Conservation (phyloP, 352 stramenopile genomes). For the Stramenopiles sp. region DNA sequence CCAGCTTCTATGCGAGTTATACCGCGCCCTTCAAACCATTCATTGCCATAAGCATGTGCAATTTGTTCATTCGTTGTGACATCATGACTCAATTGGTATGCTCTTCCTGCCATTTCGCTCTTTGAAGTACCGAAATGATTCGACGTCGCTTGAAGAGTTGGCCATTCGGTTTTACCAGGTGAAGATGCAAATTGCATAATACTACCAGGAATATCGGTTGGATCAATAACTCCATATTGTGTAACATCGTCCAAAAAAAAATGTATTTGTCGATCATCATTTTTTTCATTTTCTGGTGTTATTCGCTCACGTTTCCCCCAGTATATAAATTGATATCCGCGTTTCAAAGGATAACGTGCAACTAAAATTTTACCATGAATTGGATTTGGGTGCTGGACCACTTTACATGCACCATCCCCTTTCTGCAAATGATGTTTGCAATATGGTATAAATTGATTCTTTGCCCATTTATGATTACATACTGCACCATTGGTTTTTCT, state of each 20-base stretch:
- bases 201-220: not conserved
- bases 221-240: not conserved
- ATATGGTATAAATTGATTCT: not conserved
- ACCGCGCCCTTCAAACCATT: not conserved
- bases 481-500: not conserved
- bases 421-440: not conserved
- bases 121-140: not conserved
- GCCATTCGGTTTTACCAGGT: not conserved
- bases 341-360: not conserved
- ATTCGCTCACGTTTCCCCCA: not conserved
- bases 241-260: not conserved
- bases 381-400: not conserved
- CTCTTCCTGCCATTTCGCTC: not conserved
- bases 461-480: not conserved
- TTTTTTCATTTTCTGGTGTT: not conserved
- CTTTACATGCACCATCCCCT: not conserved
- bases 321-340: not conserved
- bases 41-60: not conserved
- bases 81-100: not conserved
- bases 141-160: not conserved
- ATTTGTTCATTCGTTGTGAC: not conserved
- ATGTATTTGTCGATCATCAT: not conserved
- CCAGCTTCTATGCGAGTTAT: not conserved
- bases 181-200: not conserved
- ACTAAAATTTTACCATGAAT: not conserved